Evolutionary conservation across 148 eudicot genomes (phyloP), one percentile per base, ranked within the genome.

Genomic region (Selenicereus undatus): DNA sequence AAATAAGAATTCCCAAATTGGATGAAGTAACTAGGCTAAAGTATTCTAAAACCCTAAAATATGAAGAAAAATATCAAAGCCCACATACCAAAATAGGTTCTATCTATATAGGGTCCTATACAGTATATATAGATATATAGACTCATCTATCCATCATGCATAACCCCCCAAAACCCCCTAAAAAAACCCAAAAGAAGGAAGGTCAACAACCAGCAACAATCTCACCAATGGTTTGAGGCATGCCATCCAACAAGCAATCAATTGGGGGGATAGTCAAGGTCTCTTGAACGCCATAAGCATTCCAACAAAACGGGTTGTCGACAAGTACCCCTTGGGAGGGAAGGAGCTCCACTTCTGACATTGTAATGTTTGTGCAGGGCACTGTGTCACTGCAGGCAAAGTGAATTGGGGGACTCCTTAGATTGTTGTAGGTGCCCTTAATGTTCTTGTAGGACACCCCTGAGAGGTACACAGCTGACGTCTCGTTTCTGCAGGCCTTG

Each of bases 271-370:
- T 96, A 0, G 97, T 93, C 27, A 89, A 82, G 5, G 95, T 96
- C 88, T 93, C 90, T 68, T 92, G 99, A 14, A 82, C 81, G 29
- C 99, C 99, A 50, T 96, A 96, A 0, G 99, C 90, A 71, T 96
- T 96, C 99, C 99, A 96, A 73, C 99, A 96, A 70, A 93, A 93
- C 3, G 99, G 99, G 52, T 96, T 91, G 76, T 93, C 99, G 22
- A 93, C 95, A 62, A 92, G 78, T 71, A 88, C 90, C 27, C 99
- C 99, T 81, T 91, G 85, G 29, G 88, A 80, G 0, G 99, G 99
- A 9, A 96, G 81, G 5, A 96, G 87, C 85, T 96, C 98, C 0
- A 96, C 99, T 42, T 96, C 98, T 0, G 99, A 93, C 99, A 93
- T 92, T 9, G 98, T 96, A 35, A 93, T 92, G 81, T 96, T 96